Conservation (phyloP, 2,329 filamentous ascomycete genomes). For the Claviceps digitariae region DNA sequence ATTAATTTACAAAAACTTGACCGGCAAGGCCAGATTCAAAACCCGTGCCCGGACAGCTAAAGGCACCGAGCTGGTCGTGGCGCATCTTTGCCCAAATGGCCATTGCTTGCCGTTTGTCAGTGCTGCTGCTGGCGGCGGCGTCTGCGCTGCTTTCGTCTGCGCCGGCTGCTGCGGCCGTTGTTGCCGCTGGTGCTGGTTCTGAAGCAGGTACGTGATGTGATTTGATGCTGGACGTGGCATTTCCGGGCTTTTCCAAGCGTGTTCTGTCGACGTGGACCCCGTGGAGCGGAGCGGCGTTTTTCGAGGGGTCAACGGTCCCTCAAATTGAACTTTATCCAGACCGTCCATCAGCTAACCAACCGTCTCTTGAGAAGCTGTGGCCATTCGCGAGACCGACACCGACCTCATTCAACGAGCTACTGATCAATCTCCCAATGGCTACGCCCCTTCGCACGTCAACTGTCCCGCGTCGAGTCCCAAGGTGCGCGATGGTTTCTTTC, state of each 20-base stretch:
- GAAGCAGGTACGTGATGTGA: slow-evolving; percentile 5
- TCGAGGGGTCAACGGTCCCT: too few species aligned
- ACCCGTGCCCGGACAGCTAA: background rate
- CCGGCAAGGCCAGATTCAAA: background rate
- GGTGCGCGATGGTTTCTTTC: slow-evolving; percentile 44
- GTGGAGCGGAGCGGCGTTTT: too few species aligned
- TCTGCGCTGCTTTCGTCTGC: slow-evolving; percentile 1
- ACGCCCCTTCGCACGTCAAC: slow-evolving; percentile 52
- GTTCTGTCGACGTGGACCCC: too few species aligned
- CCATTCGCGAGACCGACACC: slow-evolving; percentile 1
- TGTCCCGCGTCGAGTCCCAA: slow-evolving; percentile 59
- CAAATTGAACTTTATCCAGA: too few species aligned
- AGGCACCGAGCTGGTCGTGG: background rate
- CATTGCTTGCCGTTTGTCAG: slow-evolving; percentile 7
- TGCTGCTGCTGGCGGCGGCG: slow-evolving; percentile 8
- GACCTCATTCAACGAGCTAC: slow-evolving; percentile 15
- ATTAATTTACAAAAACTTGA: background rate
- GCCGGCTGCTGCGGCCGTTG: background rate
- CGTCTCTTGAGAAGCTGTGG: background rate
- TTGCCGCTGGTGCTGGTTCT: slow-evolving; percentile 1
- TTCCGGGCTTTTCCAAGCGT: too few species aligned
- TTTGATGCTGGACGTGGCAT: background rate
- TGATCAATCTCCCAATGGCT: slow-evolving; percentile 35
- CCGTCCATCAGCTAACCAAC: background rate
- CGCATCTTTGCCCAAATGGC: background rate